Conservation (phyloP, 2,329 filamentous ascomycete species). For the Aspergillus spinulosporus region DNA sequence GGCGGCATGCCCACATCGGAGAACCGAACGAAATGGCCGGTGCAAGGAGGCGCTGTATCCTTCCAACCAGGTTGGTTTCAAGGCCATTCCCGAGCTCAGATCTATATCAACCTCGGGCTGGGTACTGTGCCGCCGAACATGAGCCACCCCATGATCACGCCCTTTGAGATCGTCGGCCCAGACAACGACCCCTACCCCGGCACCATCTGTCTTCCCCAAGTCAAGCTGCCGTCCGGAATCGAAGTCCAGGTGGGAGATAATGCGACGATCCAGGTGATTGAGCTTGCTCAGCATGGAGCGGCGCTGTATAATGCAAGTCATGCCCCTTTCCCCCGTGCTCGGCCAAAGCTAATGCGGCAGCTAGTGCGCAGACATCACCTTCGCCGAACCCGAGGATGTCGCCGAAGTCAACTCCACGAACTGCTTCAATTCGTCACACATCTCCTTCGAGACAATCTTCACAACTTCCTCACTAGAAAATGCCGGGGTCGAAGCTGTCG, state of each 20-base stretch:
- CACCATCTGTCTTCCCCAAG: constrained; percentile 83
- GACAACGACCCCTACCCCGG: constrained; percentile 64
- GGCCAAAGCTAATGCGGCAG: not conserved
- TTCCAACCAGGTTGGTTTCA: constrained; percentile 96
- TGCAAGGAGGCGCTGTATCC: constrained; percentile 79
- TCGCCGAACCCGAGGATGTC: constrained; percentile 77
- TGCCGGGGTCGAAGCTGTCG: constrained; percentile 23
- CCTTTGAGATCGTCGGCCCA: constrained; percentile 71
- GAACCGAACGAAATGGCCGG: constrained; percentile 92
- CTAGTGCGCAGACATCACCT: constrained; percentile 92
- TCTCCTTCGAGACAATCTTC: constrained; percentile 77
- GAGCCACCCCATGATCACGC: constrained; percentile 76
- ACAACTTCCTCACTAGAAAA: constrained; percentile 32
- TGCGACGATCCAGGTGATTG: constrained; percentile 86
- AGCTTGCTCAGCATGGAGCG: constrained; percentile 79
- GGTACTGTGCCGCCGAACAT: constrained; percentile 82
- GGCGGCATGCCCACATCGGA: constrained; percentile 74
- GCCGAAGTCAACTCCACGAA: constrained; percentile 74
- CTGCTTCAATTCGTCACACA: constrained; percentile 82
- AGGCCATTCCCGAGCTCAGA: constrained; percentile 76
- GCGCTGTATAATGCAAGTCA: constrained; percentile 72
- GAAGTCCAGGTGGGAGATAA: constrained; percentile 75
- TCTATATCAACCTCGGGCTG: constrained; percentile 90
- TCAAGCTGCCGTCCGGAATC: constrained; percentile 73
- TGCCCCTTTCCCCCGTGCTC: too few relatives aligned